Percentiles rank a stretch among this genome's conserved stretches.
Conservation (phyloP, 441 rosid genomes). For the Eruca vesicaria region DNA sequence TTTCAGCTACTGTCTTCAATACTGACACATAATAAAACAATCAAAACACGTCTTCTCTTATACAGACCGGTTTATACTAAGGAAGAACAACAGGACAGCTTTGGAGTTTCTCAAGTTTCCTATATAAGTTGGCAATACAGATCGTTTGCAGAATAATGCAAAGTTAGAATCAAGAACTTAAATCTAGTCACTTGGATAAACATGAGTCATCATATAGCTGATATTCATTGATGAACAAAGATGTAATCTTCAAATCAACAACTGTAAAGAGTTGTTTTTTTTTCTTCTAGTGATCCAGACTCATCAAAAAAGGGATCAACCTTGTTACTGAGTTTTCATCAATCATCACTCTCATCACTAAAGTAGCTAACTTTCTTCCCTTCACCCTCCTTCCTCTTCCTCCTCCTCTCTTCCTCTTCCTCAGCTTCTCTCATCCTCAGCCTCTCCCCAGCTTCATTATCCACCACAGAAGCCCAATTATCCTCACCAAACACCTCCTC, state of each 20-base stretch:
- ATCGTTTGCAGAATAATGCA: background rate
- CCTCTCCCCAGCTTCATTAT: slow-evolving; percentile 73
- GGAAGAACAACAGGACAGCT: background rate
- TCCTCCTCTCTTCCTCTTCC: slow-evolving; percentile 42
- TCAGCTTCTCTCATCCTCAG: slow-evolving; percentile 46
- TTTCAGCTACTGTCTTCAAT: too few relatives aligned
- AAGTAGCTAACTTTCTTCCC: slow-evolving; percentile 70
- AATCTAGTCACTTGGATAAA: background rate
- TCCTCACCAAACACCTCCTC: slow-evolving; percentile 61
- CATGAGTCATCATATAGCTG: background rate
- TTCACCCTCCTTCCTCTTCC: too few relatives aligned
- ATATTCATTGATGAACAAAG: background rate
- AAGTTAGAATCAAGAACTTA: background rate
- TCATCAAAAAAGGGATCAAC: background rate
- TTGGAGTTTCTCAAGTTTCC: background rate
- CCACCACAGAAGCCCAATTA: slow-evolving; percentile 93
- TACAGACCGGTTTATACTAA: too few relatives aligned
- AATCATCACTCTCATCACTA: slow-evolving; percentile 67
- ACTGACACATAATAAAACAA: background rate
- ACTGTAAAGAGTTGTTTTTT: background rate
- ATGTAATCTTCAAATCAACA: background rate
- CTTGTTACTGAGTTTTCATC: background rate
- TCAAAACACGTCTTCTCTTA: background rate
- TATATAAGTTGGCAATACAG: background rate
- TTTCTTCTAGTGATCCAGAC: background rate